Evolutionary conservation across 495 filamentous ascomycete genomes (phyloP).

Genomic region (Neurospora sp.): DNA sequence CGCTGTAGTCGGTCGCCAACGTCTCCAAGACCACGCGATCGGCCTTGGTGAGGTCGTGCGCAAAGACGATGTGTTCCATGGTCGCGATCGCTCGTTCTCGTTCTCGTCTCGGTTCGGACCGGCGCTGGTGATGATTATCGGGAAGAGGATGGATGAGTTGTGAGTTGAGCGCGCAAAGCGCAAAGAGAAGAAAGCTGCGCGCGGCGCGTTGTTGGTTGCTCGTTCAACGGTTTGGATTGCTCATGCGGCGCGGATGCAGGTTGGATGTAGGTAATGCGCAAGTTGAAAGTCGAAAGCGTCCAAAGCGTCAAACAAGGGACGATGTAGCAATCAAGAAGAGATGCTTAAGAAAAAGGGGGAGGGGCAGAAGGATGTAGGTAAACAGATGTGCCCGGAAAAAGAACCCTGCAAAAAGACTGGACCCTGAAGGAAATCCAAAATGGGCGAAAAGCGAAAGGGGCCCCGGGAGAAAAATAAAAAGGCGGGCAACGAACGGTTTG

Average conservation of each 20-base stretch:
- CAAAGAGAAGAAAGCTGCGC: neutral
- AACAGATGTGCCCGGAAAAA: neutral
- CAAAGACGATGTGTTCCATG: neutral
- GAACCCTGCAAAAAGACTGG: neutral
- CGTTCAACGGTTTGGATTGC: neutral
- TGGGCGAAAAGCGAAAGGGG: neutral
- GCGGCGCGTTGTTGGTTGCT: neutral
- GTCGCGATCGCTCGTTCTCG: neutral
- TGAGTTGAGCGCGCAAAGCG: neutral
- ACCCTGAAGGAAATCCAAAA: neutral
- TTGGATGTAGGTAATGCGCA: neutral
- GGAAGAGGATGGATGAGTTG: neutral
- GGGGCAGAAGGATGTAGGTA: neutral
- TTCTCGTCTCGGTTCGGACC: neutral
- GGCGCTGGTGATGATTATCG: neutral
- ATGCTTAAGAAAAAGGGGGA: neutral
- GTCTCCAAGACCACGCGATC: neutral
- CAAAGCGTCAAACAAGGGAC: neutral
- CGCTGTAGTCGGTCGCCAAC: neutral
- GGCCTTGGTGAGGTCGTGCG: neutral
- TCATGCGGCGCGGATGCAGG: neutral
- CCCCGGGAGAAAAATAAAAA: neutral
- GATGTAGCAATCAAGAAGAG: neutral
- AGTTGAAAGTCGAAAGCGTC: neutral
- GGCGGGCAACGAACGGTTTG: neutral